Evolutionary conservation across 352 stramenopile genomes (phyloP).

Genomic region (Pilasporangium apinafurcum): DNA sequence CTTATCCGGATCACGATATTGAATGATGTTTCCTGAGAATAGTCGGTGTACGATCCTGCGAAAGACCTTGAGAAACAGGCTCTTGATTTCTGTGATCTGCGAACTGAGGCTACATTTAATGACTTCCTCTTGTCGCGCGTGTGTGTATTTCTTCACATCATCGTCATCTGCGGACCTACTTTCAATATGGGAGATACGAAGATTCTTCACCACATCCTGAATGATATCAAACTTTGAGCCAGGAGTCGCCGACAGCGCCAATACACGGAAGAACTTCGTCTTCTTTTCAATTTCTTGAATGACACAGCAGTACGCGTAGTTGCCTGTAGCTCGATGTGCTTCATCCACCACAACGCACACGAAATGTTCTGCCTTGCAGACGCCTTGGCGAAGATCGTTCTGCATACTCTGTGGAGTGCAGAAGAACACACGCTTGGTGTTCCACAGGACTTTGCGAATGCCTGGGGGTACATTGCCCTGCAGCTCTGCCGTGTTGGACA

Average conservation of each 20-base stretch:
- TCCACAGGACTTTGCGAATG: constrained; percentile 85
- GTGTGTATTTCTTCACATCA: constrained; percentile 89
- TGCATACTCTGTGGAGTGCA: constrained; percentile 98
- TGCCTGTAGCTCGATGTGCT: constrained; percentile 94
- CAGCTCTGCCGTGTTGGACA: constrained; percentile 75
- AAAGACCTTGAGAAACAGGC: constrained; percentile 57
- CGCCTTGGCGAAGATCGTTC: constrained; percentile 90
- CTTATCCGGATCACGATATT: constrained; percentile 64
- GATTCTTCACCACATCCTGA: constrained; percentile 93
- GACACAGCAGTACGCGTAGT: constrained; percentile 96
- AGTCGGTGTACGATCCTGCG: constrained; percentile 56
- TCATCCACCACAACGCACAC: constrained; percentile 98
- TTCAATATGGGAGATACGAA: constrained; percentile 95
- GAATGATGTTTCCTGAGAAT: constrained; percentile 45
- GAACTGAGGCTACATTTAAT: constrained; percentile 61
- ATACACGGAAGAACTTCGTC: constrained; percentile 84
- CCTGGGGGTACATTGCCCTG: constrained; percentile 74
- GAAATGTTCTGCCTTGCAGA: constrained; percentile 76
- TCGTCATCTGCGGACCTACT: constrained; percentile 91
- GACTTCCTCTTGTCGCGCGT: constrained; percentile 78
- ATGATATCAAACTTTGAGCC: constrained; percentile 94
- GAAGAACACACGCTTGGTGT: constrained; percentile 95
- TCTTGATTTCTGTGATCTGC: constrained; percentile 63
- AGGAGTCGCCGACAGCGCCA: constrained; percentile 96
- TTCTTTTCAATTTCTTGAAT: constrained; percentile 60